Evolutionary conservation across 1,284 basidiomycete genomes (phyloP).

Genomic region (Mycena citricolor): DNA sequence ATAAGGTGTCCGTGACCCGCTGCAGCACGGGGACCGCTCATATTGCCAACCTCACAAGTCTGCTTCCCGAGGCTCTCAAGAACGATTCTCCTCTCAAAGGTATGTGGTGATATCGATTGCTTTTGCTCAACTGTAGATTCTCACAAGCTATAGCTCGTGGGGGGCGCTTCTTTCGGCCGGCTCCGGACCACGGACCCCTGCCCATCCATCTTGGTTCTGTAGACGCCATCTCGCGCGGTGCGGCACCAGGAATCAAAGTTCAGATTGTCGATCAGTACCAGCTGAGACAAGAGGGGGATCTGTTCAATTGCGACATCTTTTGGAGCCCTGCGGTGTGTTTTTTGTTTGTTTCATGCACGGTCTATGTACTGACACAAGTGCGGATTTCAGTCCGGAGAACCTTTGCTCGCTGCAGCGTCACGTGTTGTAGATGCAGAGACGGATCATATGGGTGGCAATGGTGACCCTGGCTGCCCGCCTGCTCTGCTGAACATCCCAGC

Average conservation of each 20-base stretch:
- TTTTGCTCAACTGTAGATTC: background rate
- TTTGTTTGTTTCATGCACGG: too few species aligned
- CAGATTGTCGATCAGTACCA: background rate
- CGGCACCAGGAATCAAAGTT: background rate
- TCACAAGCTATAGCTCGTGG: background rate
- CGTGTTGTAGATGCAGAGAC: too few species aligned
- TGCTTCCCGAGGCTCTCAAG: slow-evolving; percentile 6
- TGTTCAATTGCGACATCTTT: slow-evolving; percentile 1
- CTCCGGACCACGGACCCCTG: background rate
- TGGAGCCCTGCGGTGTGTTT: too few species aligned
- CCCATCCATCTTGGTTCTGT: slow-evolving; percentile 8
- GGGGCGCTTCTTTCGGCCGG: slow-evolving; percentile 10
- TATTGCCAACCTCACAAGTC: background rate
- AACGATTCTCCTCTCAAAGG: slow-evolving; percentile 16
- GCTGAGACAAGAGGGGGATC: background rate
- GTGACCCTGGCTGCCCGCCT: too few species aligned
- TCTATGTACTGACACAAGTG: too few species aligned
- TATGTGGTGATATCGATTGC: background rate
- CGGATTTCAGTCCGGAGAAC: too few species aligned
- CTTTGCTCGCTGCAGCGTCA: too few species aligned
- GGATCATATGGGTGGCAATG: too few species aligned
- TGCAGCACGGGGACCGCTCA: background rate
- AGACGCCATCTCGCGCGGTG: background rate
- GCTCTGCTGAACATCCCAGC: too few species aligned
- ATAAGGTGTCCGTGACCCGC: background rate